These are phyloP conservation scores for Salix koriyanagi DNA, from an alignment of 345 rosid species.

Conservation along the genomic window DNA sequence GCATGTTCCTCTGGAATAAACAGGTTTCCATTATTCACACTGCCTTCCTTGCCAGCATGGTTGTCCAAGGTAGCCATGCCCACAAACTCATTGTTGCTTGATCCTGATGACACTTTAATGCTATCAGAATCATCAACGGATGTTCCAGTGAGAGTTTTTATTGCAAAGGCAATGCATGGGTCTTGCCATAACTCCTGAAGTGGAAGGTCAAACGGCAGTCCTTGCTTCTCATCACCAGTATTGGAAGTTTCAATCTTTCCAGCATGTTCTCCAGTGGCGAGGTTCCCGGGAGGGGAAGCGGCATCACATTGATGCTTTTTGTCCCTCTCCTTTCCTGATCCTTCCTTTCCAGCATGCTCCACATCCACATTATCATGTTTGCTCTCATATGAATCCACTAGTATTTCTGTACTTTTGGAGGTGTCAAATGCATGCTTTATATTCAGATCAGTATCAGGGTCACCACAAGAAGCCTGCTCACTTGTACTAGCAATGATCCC, in stretches of 20 bases:
- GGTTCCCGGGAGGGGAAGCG: conserved; percentile 10
- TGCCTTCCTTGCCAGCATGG: conserved; percentile 3
- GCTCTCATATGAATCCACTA: conserved; percentile 10
- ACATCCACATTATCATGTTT: conserved; percentile 18
- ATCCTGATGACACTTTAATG: conserved; percentile 29
- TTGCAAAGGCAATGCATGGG: conserved; percentile 98
- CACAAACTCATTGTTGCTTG: conserved; percentile 24
- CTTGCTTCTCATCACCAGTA: conserved; percentile 27
- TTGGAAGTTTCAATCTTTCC: conserved; percentile 11
- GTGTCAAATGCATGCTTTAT: conserved; percentile 13
- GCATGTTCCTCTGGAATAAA: conserved; percentile 18
- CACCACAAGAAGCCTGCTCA: conserved; percentile 20
- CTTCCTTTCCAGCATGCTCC: conserved; percentile 21
- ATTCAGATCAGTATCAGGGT: conserved; percentile 12
- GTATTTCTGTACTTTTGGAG: conserved; percentile 15
- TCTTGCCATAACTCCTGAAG: conserved; percentile 76
- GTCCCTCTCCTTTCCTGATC: conserved; percentile 11
- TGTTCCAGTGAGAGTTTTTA: conserved; percentile 76
- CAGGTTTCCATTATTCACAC: conserved; percentile 8
- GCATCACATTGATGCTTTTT: conserved; percentile 11
- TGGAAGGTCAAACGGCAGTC: conserved; percentile 38
- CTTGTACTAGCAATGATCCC: conserved; percentile 21
- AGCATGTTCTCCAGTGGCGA: conserved; percentile 3
- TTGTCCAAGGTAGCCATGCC: conserved; percentile 18
- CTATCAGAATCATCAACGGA: conserved; percentile 38